Conservation (phyloP, 176 grass and related monocot genomes). For the Raddia distichophylla region DNA sequence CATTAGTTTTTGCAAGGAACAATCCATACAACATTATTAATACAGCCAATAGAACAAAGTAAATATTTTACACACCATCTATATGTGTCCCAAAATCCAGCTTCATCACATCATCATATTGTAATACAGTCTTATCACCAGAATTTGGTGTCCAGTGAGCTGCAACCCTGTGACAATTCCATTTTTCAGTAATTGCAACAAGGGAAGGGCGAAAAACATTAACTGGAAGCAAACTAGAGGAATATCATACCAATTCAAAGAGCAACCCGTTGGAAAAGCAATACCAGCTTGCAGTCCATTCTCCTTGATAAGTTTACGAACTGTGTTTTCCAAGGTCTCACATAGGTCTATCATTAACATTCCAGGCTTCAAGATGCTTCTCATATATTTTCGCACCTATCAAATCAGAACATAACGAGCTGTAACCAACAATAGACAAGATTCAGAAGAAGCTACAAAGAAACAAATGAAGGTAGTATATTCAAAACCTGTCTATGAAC, state of each 20-base stretch:
- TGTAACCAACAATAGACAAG: conserved; percentile 13
- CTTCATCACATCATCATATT: conserved; percentile 99
- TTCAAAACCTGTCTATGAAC: conserved; percentile 91
- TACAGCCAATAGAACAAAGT: neutral
- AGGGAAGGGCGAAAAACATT: neutral
- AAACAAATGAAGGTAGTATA: neutral
- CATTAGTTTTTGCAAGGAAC: neutral
- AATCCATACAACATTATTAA: neutral
- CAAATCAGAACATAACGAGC: conserved; percentile 23
- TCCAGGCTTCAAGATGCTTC: conserved; percentile 88
- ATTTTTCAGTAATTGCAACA: conserved; percentile 17
- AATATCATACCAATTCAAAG: conserved; percentile 52
- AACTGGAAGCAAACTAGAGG: neutral
- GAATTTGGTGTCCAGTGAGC: conserved; percentile 98
- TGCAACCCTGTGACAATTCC: conserved; percentile 75
- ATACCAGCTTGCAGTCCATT: conserved; percentile 66
- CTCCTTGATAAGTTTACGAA: conserved; percentile 63
- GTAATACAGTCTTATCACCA: conserved; percentile 89
- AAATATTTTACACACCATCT: conserved; percentile 60
- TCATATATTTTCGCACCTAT: conserved; percentile 92
- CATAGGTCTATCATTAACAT: conserved; percentile 85
- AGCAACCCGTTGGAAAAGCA: conserved; percentile 61
- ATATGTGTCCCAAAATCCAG: conserved; percentile 97
- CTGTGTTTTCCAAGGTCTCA: conserved; percentile 59
- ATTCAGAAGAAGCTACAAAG: conserved; percentile 4